phyloP scores from a whole-genome alignment of 768 basidiomycete species.

The Calocera cornea region DNA sequence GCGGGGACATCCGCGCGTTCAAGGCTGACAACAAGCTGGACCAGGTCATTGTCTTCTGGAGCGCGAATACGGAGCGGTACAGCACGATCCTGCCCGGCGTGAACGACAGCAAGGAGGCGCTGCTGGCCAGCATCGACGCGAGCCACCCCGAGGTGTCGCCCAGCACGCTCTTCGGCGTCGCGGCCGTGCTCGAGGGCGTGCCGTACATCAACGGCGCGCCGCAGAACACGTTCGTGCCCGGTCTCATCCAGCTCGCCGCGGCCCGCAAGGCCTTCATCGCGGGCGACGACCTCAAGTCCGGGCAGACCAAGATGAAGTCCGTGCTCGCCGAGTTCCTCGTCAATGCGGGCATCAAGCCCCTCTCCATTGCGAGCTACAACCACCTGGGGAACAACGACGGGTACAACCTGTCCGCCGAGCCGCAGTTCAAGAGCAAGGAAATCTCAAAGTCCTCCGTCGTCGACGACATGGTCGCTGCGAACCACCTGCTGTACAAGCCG shows the following conservation, averaged over 20 bases:
- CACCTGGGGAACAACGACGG: constrained; percentile 99
- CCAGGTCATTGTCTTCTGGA: constrained; percentile 92
- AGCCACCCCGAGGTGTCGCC: constrained; percentile 94
- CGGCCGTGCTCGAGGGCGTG: constrained; percentile 84
- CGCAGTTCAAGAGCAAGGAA: constrained; percentile 96
- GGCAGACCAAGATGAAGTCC: constrained; percentile 94
- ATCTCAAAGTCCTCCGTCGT: constrained; percentile 95
- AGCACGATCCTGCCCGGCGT: constrained; percentile 86
- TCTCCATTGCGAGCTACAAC: constrained; percentile 95
- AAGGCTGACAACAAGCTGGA: constrained; percentile 72
- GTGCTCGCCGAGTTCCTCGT: constrained; percentile 97
- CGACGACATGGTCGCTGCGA: constrained; percentile 94
- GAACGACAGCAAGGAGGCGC: constrained; percentile 83
- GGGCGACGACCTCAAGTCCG: constrained; percentile 95
- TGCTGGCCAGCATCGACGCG: constrained; percentile 64
- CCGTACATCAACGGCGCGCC: constrained; percentile 97
- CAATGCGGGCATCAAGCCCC: constrained; percentile 95
- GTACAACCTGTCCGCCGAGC: constrained; percentile 74
- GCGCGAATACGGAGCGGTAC: constrained; percentile 97
- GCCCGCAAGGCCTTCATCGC: constrained; percentile 82
- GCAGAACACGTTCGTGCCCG: constrained; percentile 98
- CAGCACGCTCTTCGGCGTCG: constrained; percentile 89
- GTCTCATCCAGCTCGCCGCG: constrained; percentile 86
- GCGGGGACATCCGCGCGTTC: constrained; percentile 87
- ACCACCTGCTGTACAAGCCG: constrained; percentile 79